Percentiles rank a stretch among this genome's conserved stretches.
phyloP scores from a whole-genome alignment of 306 rosid genomes.

The Sechiopsis laciniata region DNA sequence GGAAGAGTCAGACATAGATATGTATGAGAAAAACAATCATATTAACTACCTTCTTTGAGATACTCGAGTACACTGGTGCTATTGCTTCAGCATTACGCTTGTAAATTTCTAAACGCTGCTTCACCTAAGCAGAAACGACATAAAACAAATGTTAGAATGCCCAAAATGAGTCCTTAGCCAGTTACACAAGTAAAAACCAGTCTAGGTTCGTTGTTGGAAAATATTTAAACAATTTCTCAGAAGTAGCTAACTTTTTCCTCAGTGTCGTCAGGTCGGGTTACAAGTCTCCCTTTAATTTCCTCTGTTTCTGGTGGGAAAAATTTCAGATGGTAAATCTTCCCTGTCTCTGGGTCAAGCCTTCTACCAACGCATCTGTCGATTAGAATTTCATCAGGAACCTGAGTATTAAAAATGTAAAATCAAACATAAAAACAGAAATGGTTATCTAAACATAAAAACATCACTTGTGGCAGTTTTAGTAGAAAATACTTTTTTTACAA shows the following conservation, averaged over 20 bases:
- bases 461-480: constrained; percentile 13
- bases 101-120: constrained; percentile 69
- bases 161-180: constrained; percentile 14
- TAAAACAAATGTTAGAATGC: constrained; percentile 7
- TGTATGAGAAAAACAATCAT: neutral
- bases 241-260: constrained; percentile 58
- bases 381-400: constrained; percentile 99
- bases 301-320: constrained; percentile 66
- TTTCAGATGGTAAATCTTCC: constrained; percentile 72
- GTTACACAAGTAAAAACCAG: neutral
- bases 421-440: constrained; percentile 18
- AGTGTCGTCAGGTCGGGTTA: constrained; percentile 75
- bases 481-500: neutral
- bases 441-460: neutral
- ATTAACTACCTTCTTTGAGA: constrained; percentile 55
- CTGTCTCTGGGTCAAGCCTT: constrained; percentile 79
- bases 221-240: constrained; percentile 7
- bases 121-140: constrained; percentile 40
- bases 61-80: constrained; percentile 53
- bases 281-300: constrained; percentile 65
- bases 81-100: constrained; percentile 72
- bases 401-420: constrained; percentile 46
- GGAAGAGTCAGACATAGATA: neutral
- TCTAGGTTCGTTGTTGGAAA: neutral
- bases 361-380: constrained; percentile 95